Percentiles rank a stretch among this genome's conserved stretches.
phyloP scores from a whole-genome alignment of 306 rosid genomes.

The Macrotyloma uniflorum region DNA sequence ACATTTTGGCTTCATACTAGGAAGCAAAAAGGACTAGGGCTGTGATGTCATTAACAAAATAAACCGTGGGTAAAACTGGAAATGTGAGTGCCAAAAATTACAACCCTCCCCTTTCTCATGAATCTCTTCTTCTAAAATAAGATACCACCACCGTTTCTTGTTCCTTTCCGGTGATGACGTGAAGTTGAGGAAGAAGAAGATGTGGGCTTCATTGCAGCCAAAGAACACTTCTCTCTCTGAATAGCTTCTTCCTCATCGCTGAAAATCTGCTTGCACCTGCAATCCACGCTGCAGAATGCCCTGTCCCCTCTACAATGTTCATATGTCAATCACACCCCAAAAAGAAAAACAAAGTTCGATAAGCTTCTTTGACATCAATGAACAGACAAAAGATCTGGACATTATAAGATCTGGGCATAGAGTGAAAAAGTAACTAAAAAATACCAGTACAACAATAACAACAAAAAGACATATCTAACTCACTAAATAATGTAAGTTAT shows the following conservation, averaged over 20 bases:
- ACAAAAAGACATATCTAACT: neutral
- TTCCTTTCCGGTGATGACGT: conserved; percentile 48
- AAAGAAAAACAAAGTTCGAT: neutral
- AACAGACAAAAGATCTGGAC: conserved; percentile 26
- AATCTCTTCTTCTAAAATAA: conserved; percentile 42
- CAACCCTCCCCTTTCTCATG: neutral
- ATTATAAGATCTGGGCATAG: conserved; percentile 25
- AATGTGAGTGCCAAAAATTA: neutral
- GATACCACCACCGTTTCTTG: conserved; percentile 51
- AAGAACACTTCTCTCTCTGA: conserved; percentile 52
- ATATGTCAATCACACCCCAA: neutral
- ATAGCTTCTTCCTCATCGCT: conserved; percentile 76
- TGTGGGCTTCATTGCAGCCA: conserved; percentile 48
- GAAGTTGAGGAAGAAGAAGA: conserved; percentile 45
- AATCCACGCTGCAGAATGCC: conserved; percentile 94
- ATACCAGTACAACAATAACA: neutral
- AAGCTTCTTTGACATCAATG: neutral
- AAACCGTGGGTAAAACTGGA: conserved; percentile 49
- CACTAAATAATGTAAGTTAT: neutral
- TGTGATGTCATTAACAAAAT: conserved; percentile 44
- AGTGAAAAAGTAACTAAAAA: neutral
- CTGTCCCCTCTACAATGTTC: conserved; percentile 69
- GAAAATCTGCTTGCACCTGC: conserved; percentile 86
- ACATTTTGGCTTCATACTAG: conserved; percentile 65
- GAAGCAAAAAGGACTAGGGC: conserved; percentile 56